These are phyloP conservation scores for Candida methanosorbosa DNA, from an alignment of 805 yeast genomes.

Conservation along the genomic window DNA sequence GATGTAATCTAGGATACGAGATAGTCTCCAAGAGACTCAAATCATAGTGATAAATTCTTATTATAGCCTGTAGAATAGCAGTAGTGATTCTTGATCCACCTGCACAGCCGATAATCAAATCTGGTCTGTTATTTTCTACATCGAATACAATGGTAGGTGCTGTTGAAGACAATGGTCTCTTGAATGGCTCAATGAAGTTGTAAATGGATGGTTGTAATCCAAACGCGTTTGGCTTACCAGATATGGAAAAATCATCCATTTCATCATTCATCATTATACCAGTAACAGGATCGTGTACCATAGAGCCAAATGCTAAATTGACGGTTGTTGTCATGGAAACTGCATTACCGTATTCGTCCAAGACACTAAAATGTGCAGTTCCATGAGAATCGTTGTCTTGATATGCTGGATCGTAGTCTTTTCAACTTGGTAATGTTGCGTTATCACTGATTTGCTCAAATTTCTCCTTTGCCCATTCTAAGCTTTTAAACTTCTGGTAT, in stretches of 20 bases:
- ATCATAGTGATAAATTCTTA: conserved; percentile 52
- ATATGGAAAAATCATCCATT: conserved; percentile 90
- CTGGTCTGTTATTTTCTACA: conserved; percentile 35
- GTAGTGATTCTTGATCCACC: conserved; percentile 90
- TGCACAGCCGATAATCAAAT: conserved; percentile 79
- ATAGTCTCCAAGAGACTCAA: conserved; percentile 58
- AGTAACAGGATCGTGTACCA: conserved; percentile 71
- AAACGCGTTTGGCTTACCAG: conserved; percentile 64
- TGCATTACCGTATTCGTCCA: conserved; percentile 69
- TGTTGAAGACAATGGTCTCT: conserved; percentile 79
- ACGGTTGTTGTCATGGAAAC: conserved; percentile 86
- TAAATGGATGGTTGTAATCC: conserved; percentile 72
- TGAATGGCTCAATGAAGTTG: conserved; percentile 67
- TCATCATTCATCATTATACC: conserved; percentile 82
- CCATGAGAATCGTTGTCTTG: conserved; percentile 81
- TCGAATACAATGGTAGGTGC: conserved; percentile 63
- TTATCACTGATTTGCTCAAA: conserved; percentile 41
- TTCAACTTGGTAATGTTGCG: conserved; percentile 55
- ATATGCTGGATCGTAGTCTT: conserved; percentile 70
- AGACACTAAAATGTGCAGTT: conserved; percentile 77
- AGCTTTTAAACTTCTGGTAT: conserved; percentile 35
- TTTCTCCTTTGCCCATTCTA: conserved; percentile 52
- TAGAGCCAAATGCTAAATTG: conserved; percentile 74
- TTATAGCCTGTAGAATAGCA: conserved; percentile 72
- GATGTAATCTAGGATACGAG: conserved; percentile 79